Evolutionary conservation across 2,329 filamentous ascomycete genomes (phyloP).

Genomic region (Graphiopsis chlorocephala): DNA sequence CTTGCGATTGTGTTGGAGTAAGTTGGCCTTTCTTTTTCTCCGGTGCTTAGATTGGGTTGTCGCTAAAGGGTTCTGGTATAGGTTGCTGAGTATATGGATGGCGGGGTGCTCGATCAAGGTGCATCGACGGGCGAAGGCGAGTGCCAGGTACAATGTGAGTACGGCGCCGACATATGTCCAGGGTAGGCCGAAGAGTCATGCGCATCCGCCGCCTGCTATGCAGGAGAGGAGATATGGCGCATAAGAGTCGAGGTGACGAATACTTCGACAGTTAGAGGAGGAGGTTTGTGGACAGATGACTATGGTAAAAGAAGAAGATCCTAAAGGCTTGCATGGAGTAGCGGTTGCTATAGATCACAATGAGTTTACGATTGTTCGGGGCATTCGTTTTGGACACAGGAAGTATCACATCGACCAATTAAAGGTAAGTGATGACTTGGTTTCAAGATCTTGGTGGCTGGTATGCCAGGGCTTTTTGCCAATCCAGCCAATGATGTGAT

Average conservation of each 20-base stretch:
- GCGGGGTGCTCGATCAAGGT: constrained; percentile 7
- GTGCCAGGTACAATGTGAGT: not conserved
- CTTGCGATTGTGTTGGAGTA: constrained; percentile 9
- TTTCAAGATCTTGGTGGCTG: not conserved
- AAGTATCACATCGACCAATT: not conserved
- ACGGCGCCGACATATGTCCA: not conserved
- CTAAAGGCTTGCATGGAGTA: not conserved
- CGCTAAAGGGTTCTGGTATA: not conserved
- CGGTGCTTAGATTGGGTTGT: not conserved
- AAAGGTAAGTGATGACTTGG: not conserved
- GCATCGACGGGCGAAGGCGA: not conserved
- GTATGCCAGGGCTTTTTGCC: not conserved
- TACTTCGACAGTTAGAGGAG: not conserved
- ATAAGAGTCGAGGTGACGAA: not conserved
- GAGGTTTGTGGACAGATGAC: not conserved
- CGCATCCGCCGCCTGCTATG: not conserved
- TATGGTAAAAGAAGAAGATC: not conserved
- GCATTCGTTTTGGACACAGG: not conserved
- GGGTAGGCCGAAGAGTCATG: not conserved
- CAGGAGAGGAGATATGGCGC: not conserved
- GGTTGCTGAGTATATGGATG: constrained; percentile 9
- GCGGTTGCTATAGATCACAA: not conserved
- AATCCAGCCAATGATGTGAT: not conserved
- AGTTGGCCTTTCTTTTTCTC: not conserved
- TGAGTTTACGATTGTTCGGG: not conserved